phyloP scores from a whole-genome alignment of 169 alveolate genomes.

The Plasmodium vinckei region DNA sequence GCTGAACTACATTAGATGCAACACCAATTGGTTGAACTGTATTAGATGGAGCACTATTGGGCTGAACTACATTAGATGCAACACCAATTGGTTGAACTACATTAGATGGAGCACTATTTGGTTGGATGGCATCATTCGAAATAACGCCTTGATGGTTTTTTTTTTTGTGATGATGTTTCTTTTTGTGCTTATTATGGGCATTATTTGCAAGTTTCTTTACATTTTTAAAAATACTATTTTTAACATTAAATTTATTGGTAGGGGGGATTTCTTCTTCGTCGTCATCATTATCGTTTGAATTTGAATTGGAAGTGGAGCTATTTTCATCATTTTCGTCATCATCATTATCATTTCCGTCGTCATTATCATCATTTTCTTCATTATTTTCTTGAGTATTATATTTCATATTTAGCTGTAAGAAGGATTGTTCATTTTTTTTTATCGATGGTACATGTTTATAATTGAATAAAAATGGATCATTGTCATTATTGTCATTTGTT shows the following conservation, averaged over 20 bases:
- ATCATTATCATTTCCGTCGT: conserved; percentile 1
- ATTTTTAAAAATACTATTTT: not conserved
- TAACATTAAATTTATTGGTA: too few relatives aligned
- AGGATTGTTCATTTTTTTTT: conserved; percentile 24
- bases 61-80: too few relatives aligned
- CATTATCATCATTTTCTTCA: conserved; percentile 27
- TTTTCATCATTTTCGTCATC: conserved; percentile 8
- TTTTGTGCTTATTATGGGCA: conserved; percentile 11
- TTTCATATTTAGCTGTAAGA: conserved; percentile 21
- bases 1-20: too few relatives aligned
- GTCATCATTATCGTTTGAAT: conserved; percentile 1
- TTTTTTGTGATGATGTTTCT: conserved; percentile 33
- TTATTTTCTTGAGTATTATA: not conserved
- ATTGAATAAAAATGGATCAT: conserved; percentile 3
- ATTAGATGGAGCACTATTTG: too few relatives aligned
- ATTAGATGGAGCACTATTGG: too few relatives aligned
- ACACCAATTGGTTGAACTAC: too few relatives aligned
- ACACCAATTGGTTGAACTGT: too few relatives aligned
- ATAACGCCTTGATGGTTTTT: conserved; percentile 20
- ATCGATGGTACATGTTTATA: not conserved
- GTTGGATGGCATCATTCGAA: conserved; percentile 2
- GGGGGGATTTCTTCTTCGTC: conserved; percentile 1
- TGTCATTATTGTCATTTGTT: not conserved
- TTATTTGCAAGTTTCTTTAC: not conserved
- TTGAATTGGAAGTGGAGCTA: not conserved